These are phyloP conservation scores for Trichoderma hamatum DNA, from an alignment of 2,329 filamentous ascomycete species.

Conservation along the genomic window DNA sequence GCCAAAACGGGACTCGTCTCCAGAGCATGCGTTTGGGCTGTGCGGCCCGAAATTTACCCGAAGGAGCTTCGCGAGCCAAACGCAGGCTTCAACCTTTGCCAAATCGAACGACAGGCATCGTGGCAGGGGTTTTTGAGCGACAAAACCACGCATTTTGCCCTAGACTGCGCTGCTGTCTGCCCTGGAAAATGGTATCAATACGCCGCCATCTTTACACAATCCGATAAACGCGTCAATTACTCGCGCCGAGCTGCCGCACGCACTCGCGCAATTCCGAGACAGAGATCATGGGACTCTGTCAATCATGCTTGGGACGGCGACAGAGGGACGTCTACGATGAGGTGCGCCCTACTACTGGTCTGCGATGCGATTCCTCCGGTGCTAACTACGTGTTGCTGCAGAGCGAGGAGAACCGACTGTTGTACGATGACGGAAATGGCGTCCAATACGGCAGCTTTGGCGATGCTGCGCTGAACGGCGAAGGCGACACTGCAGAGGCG, in stretches of 20 bases:
- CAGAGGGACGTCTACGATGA: constrained; percentile 58
- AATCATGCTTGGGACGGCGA: constrained; percentile 61
- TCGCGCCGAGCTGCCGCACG: constrained; percentile 32
- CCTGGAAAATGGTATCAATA: constrained; percentile 12
- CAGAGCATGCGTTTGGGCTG: neutral
- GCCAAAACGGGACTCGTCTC: constrained; percentile 11
- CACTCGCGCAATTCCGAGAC: constrained; percentile 22
- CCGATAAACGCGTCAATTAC: constrained; percentile 27
- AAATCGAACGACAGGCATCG: constrained; percentile 9
- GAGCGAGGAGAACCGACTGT: constrained; percentile 60
- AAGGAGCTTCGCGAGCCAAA: constrained; percentile 10
- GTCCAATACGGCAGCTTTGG: constrained; percentile 66
- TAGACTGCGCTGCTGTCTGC: neutral
- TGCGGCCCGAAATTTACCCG: constrained; percentile 27
- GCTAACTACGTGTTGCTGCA: constrained; percentile 35
- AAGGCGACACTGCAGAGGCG: constrained; percentile 63
- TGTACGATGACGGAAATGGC: constrained; percentile 63
- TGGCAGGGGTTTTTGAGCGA: constrained; percentile 6
- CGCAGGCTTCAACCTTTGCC: constrained; percentile 7
- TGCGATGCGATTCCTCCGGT: neutral
- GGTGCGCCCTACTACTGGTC: constrained; percentile 42
- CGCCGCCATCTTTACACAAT: neutral
- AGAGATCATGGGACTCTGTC: constrained; percentile 60
- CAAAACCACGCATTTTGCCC: neutral
- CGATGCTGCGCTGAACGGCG: constrained; percentile 56